phyloP scores from a whole-genome alignment of 2,329 filamentous ascomycete species.

The Sphaerulina musiva region DNA sequence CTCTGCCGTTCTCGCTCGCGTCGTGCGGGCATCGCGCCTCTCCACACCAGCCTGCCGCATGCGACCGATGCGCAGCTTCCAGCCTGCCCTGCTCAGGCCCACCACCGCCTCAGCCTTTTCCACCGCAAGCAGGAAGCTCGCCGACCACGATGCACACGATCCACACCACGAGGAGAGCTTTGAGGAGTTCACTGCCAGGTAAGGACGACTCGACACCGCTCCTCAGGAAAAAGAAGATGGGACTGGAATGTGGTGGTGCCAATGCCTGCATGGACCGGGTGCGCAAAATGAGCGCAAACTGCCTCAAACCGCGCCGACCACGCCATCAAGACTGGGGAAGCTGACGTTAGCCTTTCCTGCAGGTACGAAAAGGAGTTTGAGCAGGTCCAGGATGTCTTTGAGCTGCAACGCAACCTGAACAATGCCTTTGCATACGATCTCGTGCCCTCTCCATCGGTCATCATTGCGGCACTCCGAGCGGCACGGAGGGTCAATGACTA shows the following conservation, averaged over 20 bases:
- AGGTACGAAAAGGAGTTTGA: constrained; percentile 99
- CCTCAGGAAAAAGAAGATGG: not conserved
- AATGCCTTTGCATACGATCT: constrained; percentile 99
- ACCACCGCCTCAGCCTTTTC: constrained; percentile 39
- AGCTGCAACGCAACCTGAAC: constrained; percentile 96
- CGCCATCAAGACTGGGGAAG: constrained; percentile 12
- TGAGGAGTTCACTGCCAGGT: constrained; percentile 98
- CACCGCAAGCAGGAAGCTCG: constrained; percentile 42
- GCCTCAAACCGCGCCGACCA: constrained; percentile 17
- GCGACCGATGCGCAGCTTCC: constrained; percentile 22
- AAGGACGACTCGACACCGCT: constrained; percentile 34
- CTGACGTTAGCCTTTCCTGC: constrained; percentile 25
- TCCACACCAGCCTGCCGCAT: constrained; percentile 20
- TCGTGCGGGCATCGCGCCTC: constrained; percentile 23
- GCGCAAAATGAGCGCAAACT: constrained; percentile 24
- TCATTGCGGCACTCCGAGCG: constrained; percentile 85
- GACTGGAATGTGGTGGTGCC: constrained; percentile 2
- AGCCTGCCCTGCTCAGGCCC: constrained; percentile 25
- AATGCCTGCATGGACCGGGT: constrained; percentile 15
- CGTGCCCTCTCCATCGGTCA: constrained; percentile 85
- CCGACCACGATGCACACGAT: constrained; percentile 38
- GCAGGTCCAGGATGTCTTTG: constrained; percentile 93
- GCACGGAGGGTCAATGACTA: constrained; percentile 96
- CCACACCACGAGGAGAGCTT: constrained; percentile 91
- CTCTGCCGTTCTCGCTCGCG: constrained; percentile 27